Conservation (phyloP, 495 filamentous ascomycete species). For the Tuber magnatum region DNA sequence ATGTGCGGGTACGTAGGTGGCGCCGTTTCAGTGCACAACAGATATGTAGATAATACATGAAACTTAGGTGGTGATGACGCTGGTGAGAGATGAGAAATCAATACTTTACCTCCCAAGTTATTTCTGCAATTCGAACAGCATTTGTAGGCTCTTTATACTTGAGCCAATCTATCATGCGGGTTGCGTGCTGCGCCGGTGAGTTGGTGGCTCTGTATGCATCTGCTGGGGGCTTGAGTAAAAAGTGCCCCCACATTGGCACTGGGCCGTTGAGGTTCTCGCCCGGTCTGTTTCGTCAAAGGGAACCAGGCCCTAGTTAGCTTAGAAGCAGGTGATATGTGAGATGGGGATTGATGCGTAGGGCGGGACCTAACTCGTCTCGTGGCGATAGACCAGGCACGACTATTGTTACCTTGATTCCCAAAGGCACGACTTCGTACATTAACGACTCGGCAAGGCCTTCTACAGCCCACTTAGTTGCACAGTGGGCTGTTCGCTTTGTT, state of each 20-base stretch:
- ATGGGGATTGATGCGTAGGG: conserved; percentile 3
- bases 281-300: conserved; percentile 12
- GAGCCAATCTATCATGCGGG: conserved; percentile 92
- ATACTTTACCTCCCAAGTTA: conserved; percentile 68
- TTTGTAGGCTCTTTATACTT: conserved; percentile 85
- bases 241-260: conserved; percentile 74
- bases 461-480: conserved; percentile 92
- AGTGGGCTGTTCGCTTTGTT: conserved; percentile 52
- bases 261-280: conserved; percentile 31
- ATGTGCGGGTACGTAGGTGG: background rate
- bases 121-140: conserved; percentile 86
- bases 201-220: conserved; percentile 70
- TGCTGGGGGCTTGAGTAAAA: conserved; percentile 76
- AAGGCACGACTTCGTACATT: conserved; percentile 86
- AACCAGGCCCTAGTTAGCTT: background rate
- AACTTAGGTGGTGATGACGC: background rate
- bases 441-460: conserved; percentile 93
- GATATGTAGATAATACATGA: background rate
- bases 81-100: background rate
- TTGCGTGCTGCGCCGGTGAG: conserved; percentile 78
- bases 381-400: conserved; percentile 86
- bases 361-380: conserved; percentile 51
- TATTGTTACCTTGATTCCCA: conserved; percentile 84
- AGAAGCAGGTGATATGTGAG: conserved; percentile 5
- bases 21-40: background rate